Base-by-base conservation (phyloP, 768 basidiomycete genomes). In the Kwoniella europaea region DNA sequence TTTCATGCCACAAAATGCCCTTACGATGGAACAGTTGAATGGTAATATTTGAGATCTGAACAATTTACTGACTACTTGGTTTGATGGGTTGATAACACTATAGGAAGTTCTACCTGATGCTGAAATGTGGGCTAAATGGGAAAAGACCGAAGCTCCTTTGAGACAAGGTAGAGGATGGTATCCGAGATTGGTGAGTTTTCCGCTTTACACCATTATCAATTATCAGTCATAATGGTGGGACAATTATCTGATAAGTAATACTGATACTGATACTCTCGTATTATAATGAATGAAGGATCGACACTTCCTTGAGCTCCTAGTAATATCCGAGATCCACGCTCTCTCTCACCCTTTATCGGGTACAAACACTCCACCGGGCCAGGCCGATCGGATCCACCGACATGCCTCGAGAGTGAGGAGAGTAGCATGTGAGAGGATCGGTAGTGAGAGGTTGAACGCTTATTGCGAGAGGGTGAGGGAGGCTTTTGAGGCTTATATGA, bases 31-130 rank as follows among this genome's bases (percentile, higher is more conserved):
- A 27, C 27, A 27, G 27, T 27, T 27, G n/a, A 27, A 27, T 27
- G 27, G 27, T 3, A 27, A 27, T 27, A 2, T 27, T 27, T 3
- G 27, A 27, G 27, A 27, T 27, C 4, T 27, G 27, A 27, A 27
- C 27, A 27, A 3, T 27, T 27, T 3, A 27, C 24, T n/a, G 54
- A n/a, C 10, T 15, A 2, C 9, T 56, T 10, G 55, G 12, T 10
- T 16, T 41, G 43, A 27, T 27, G 2, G 27, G 27, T 27, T 27
- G 27, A 27, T 27, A 27, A 27, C 24, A 4, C 27, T 7, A 24
- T 54, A 83, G 82, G 82, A 83, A 62, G 82, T 83, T 2, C 58
- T 83, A 42, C 82, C 82, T 3, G 79, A 82, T 63, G 75, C 79
- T 15, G 73, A 71, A 42, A 82, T 81, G 82, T 82, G 82, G 82